Conservation (phyloP, 768 basidiomycete species). For the Lactifluus volemus region DNA sequence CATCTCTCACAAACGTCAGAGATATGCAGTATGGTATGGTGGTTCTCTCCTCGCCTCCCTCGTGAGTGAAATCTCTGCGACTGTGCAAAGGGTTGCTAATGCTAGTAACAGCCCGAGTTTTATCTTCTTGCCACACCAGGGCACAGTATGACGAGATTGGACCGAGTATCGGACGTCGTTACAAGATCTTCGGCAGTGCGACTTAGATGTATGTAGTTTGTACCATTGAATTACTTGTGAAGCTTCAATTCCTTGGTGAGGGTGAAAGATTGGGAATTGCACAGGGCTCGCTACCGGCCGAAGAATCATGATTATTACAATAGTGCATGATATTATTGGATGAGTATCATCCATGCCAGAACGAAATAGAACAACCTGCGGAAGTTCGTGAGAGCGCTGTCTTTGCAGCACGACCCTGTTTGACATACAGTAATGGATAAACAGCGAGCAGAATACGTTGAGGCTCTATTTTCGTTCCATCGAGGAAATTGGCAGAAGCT, state of each 20-base stretch:
- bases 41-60: slow-evolving; percentile 90
- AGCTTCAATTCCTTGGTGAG: slow-evolving; percentile 11
- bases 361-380: slow-evolving; percentile 85
- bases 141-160: slow-evolving; percentile 92
- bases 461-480: slow-evolving; percentile 88
- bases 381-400: slow-evolving; percentile 4
- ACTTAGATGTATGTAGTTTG: slow-evolving; percentile 36
- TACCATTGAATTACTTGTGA: slow-evolving; percentile 13
- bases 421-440: slow-evolving; percentile 85
- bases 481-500: slow-evolving; percentile 94
- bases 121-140: slow-evolving; percentile 91
- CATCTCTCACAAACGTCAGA: slow-evolving; percentile 96
- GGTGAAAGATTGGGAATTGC: slow-evolving; percentile 1
- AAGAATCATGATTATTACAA: slow-evolving; percentile 1
- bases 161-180: slow-evolving; percentile 84
- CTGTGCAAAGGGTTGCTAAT: neutral
- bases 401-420: slow-evolving; percentile 7
- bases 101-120: slow-evolving; percentile 69
- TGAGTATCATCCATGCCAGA: slow-evolving; percentile 94
- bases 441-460: slow-evolving; percentile 88
- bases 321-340: slow-evolving; percentile 43
- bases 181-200: slow-evolving; percentile 89
- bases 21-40: slow-evolving; percentile 97
- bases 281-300: neutral
- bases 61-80: slow-evolving; percentile 37